Base-by-base conservation (phyloP, 1,284 basidiomycete genomes). In the Apiotrichum gamsii region DNA sequence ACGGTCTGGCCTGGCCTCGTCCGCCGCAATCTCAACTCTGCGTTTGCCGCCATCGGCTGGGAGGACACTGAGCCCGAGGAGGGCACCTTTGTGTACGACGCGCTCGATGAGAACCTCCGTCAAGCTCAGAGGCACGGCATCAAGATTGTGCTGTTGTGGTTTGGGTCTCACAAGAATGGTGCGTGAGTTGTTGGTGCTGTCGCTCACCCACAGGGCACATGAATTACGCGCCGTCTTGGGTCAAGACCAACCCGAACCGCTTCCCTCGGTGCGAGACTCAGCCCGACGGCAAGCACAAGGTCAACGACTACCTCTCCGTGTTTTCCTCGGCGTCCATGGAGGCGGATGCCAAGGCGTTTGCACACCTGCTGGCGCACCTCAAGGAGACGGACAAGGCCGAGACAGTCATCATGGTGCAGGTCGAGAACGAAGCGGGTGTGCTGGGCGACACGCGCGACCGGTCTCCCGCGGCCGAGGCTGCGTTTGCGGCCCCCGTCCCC, bases 371-470 rank as follows among this genome's bases (percentile, higher is more conserved):
- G 40, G 19, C 35, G 8, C 51, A 52, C 23, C 24, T 52, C 32
- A 47, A 39, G 30, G n/a, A 41, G 16, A 21, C 50, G n/a, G 54
- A 56, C 31, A 39, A 25, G 14, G 32, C 46, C 6, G 20, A 38
- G 14, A 56, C 54, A 9, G 54, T 56, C 30, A 39, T 53, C 41
- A 51, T 52, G 47, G 51, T 56, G 8, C 51, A 56, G 25, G 51
- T 56, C 15, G 49, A 52, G 34, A 53, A 56, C 38, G 54, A 56
- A 41, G 31, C 35, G 3, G 51, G 54, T 2, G n/a, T 52, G 4
- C 45, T 50, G 5, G 32, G 30, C 5, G 52, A 54, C 33, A 38
- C 52, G 18, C 20, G 52, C 33, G 52, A 54, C 28, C 43, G 52
- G 23, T 28, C 16, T 29, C 9, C n/a, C 3, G 24, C 11, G 16